Conservation (phyloP, 805 yeast species). For the Saccharomycopsis oosterbeekiorum region DNA sequence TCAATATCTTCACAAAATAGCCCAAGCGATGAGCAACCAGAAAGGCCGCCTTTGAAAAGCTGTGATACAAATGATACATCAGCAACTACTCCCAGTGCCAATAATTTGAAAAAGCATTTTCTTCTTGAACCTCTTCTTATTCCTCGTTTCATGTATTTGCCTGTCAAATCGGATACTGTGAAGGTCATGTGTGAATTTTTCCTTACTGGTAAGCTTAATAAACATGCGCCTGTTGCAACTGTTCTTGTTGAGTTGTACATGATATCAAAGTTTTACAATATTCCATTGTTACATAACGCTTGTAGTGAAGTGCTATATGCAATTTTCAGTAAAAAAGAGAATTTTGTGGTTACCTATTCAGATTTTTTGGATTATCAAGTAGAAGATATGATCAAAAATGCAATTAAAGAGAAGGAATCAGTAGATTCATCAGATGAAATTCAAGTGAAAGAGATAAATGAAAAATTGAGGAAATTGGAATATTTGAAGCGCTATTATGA, state of each 20-base stretch:
- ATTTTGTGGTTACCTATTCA: conserved; percentile 28
- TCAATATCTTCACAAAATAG: background rate
- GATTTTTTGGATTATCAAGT: conserved; percentile 23
- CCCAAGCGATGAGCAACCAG: background rate
- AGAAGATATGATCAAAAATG: conserved; percentile 18
- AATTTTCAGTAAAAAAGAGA: conserved; percentile 59
- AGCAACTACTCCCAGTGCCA: background rate
- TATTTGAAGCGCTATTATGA: conserved; percentile 3
- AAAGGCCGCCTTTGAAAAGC: background rate
- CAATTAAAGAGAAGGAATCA: conserved; percentile 24
- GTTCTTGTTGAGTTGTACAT: conserved; percentile 31
- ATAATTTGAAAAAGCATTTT: conserved; percentile 4
- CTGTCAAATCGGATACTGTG: conserved; percentile 52
- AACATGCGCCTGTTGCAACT: conserved; percentile 55
- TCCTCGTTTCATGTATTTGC: conserved; percentile 62
- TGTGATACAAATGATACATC: background rate
- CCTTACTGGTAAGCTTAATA: conserved; percentile 72
- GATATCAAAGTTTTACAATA: conserved; percentile 49
- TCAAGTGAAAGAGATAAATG: conserved; percentile 30
- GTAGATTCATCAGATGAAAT: conserved; percentile 34
- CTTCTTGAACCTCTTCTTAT: conserved; percentile 50
- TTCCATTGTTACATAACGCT: conserved; percentile 62
- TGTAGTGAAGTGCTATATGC: conserved; percentile 56
- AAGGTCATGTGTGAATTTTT: conserved; percentile 62
- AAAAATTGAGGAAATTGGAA: conserved; percentile 12